A percentile compares a stretch with the other conserved stretches of the same genome.
These are phyloP conservation scores for Erythrophleum fordii DNA, from an alignment of 306 rosid species.

Conservation along the genomic window DNA sequence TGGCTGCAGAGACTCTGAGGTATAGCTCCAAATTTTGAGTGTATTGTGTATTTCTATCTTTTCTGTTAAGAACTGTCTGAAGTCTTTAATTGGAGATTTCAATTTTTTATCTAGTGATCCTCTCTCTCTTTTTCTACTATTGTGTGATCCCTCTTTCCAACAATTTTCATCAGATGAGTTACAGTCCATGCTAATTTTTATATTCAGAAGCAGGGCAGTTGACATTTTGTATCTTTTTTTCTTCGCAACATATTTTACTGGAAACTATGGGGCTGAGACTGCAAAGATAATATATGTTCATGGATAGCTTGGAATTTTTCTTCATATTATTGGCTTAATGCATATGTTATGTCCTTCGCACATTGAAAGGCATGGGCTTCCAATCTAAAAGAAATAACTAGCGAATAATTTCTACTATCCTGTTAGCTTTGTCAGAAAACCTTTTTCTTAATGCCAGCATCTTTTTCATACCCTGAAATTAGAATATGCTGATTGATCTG, in stretches of 20 bases:
- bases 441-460: slow-evolving; percentile 23
- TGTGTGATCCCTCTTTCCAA: background rate
- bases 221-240: slow-evolving; percentile 8
- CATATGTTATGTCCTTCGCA: slow-evolving; percentile 16
- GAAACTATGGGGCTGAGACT: slow-evolving; percentile 10
- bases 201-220: slow-evolving; percentile 12
- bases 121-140: slow-evolving; percentile 4
- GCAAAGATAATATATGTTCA: slow-evolving; percentile 7
- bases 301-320: slow-evolving; percentile 19
- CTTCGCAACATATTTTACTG: slow-evolving; percentile 13
- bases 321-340: slow-evolving; percentile 11
- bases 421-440: background rate
- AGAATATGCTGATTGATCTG: slow-evolving; percentile 13
- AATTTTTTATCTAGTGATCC: background rate
- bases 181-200: background rate
- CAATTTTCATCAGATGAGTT: background rate
- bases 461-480: too few relatives aligned
- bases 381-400: too few relatives aligned
- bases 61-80: background rate
- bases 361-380: background rate
- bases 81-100: background rate
- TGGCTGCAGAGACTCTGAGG: slow-evolving; percentile 98
- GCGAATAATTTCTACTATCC: slow-evolving; percentile 1
- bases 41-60: background rate
- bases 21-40: slow-evolving; percentile 39